A percentile compares a stretch with the other conserved stretches of the same genome.
Conservation (phyloP, 768 basidiomycete species). For the Tylopilus balloui region DNA sequence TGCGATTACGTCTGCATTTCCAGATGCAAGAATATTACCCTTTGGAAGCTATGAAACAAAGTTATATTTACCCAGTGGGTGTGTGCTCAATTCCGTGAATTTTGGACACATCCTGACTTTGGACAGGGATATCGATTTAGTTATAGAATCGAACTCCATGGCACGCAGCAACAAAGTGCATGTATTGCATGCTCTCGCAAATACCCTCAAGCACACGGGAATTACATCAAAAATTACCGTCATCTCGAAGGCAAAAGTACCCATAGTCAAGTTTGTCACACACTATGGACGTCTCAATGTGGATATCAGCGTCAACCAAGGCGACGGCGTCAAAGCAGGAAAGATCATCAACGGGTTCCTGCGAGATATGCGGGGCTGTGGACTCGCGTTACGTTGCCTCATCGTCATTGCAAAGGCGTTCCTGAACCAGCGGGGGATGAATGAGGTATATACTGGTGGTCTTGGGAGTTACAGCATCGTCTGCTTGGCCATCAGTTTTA, state of each 20-base stretch:
- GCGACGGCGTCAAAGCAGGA: slow-evolving; percentile 75
- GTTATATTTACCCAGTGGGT: slow-evolving; percentile 91
- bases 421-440: slow-evolving; percentile 85
- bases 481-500: slow-evolving; percentile 86
- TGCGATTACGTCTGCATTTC: slow-evolving; percentile 61
- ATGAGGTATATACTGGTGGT: slow-evolving; percentile 94
- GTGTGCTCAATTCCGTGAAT: slow-evolving; percentile 26
- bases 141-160: slow-evolving; percentile 77
- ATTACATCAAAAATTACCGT: slow-evolving; percentile 81
- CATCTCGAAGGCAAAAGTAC: slow-evolving; percentile 91
- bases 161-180: slow-evolving; percentile 62
- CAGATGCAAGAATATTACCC: slow-evolving; percentile 75
- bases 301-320: slow-evolving; percentile 92
- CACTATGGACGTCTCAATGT: slow-evolving; percentile 78
- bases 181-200: slow-evolving; percentile 74
- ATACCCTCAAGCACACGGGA: slow-evolving; percentile 64
- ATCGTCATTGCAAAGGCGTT: slow-evolving; percentile 90
- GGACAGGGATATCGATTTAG: slow-evolving; percentile 89
- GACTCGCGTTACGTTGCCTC: slow-evolving; percentile 73
- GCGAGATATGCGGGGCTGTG: slow-evolving; percentile 48
- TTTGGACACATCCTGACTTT: slow-evolving; percentile 9
- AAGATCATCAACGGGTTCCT: slow-evolving; percentile 79
- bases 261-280: slow-evolving; percentile 94
- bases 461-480: slow-evolving; percentile 93
- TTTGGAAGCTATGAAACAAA: slow-evolving; percentile 95